A percentile compares a stretch with the other conserved stretches of the same genome.
phyloP scores from a whole-genome alignment of 345 rosid species.

The rapeseed (Brassica napus) region DNA sequence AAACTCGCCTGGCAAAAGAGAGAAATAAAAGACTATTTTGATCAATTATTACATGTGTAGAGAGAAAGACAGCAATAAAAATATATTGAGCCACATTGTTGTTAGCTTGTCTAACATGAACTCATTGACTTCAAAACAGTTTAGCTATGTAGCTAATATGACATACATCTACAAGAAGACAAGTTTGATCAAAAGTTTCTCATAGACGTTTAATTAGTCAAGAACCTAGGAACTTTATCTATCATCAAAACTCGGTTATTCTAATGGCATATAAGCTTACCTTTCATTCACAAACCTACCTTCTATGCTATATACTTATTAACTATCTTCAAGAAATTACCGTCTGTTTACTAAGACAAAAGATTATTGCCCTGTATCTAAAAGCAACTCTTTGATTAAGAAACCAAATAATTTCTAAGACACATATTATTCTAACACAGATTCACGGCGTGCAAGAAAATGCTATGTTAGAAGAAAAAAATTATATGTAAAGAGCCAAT shows the following conservation, averaged over 20 bases:
- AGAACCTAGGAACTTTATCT: neutral
- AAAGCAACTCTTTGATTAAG: neutral
- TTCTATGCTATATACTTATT: neutral
- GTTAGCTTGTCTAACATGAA: neutral
- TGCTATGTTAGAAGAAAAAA: neutral
- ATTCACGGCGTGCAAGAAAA: neutral
- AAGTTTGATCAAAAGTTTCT: neutral
- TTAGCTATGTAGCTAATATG: neutral
- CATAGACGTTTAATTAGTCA: neutral
- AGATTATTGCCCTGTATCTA: neutral
- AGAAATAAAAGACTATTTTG: neutral
- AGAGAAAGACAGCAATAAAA: neutral
- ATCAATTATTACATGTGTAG: neutral
- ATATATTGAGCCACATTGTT: neutral
- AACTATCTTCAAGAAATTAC: neutral
- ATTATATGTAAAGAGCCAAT: neutral
- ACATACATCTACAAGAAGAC: neutral
- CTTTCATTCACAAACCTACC: neutral
- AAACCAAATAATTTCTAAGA: neutral
- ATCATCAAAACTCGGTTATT: neutral
- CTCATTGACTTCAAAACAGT: neutral
- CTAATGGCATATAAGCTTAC: neutral
- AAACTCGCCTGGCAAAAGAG: conserved; percentile 57
- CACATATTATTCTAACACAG: neutral
- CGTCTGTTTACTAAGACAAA: neutral